Evolutionary conservation across 805 yeast genomes (phyloP).

Genomic region (Barnettozyma botsteinii): DNA sequence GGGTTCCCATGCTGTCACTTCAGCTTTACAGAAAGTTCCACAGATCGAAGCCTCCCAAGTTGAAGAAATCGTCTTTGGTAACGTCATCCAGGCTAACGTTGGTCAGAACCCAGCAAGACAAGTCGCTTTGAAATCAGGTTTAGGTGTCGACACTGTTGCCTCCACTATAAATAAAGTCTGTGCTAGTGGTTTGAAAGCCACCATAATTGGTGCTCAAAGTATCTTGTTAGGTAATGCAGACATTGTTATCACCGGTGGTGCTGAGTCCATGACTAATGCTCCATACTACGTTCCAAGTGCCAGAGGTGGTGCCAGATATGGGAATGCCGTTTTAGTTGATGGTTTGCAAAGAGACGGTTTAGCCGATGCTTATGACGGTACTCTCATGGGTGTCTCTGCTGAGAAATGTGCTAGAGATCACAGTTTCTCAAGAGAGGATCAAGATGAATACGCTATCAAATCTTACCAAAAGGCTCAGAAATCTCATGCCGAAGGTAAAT

Average conservation of each 20-base stretch:
- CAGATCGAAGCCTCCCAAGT: conserved; percentile 69
- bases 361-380: conserved; percentile 81
- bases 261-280: conserved; percentile 94
- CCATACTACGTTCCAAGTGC: conserved; percentile 89
- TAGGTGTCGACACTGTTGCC: conserved; percentile 74
- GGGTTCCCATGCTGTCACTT: conserved; percentile 88
- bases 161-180: conserved; percentile 95
- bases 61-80: conserved; percentile 90
- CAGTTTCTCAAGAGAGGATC: conserved; percentile 71
- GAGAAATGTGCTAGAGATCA: conserved; percentile 92
- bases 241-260: conserved; percentile 94
- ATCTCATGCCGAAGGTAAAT: conserved; percentile 80
- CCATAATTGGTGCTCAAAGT: conserved; percentile 85
- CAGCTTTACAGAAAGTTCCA: conserved; percentile 81
- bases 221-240: conserved; percentile 87
- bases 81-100: conserved; percentile 85
- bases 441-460: conserved; percentile 80
- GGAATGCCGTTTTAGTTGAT: conserved; percentile 73
- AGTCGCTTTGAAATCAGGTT: conserved; percentile 87
- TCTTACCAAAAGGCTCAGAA: conserved; percentile 83
- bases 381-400: conserved; percentile 95
- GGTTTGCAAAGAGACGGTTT: conserved; percentile 92
- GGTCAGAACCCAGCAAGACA: conserved; percentile 99
- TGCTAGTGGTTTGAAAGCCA: conserved; percentile 92
- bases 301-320: conserved; percentile 86